phyloP scores from a whole-genome alignment of 306 rosid species.

The Dryas octopetala region DNA sequence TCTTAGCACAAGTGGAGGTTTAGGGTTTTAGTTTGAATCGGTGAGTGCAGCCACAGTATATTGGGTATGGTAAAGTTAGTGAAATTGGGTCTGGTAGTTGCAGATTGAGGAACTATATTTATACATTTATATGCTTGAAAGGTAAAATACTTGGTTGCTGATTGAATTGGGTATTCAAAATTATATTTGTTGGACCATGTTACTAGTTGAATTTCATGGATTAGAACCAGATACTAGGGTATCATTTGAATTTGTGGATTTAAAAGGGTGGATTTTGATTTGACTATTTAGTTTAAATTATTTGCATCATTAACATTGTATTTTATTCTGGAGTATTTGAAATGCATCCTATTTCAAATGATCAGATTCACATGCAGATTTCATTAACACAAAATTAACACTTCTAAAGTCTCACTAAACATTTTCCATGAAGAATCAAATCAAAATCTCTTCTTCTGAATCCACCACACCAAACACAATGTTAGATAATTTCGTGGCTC shows the following conservation, averaged over 20 bases:
- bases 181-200: not conserved
- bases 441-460: not conserved
- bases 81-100: not conserved
- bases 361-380: not conserved
- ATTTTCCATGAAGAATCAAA: not conserved
- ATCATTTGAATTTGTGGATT: not conserved
- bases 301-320: not conserved
- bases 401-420: not conserved
- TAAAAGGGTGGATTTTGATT: not conserved
- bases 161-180: not conserved
- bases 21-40: slow-evolving; percentile 16
- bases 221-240: not conserved
- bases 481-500: not conserved
- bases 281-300: not conserved
- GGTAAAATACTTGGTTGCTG: not conserved
- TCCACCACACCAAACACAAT: not conserved
- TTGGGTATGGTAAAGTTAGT: not conserved
- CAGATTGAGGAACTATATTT: not conserved
- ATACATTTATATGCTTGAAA: not conserved
- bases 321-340: not conserved
- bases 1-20: not conserved
- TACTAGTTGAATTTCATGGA: not conserved
- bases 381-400: not conserved
- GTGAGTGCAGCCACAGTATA: not conserved
- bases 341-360: not conserved